phyloP scores from a whole-genome alignment of 805 yeast species.

The Cyberlindnera bimundalis region DNA sequence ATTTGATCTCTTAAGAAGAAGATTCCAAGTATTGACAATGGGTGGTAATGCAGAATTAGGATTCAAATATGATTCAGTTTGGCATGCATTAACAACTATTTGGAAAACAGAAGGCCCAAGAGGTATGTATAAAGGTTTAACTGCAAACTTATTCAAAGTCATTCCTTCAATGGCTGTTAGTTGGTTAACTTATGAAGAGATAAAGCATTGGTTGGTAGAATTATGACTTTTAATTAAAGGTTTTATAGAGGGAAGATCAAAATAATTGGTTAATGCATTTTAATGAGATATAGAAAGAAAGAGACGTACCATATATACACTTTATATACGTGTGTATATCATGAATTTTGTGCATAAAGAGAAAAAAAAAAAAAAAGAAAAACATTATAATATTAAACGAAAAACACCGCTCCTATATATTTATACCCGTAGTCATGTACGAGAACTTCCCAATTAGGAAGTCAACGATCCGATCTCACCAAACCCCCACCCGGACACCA shows the following conservation, averaged over 20 bases:
- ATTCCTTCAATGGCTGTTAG: slow-evolving; percentile 96
- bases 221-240: too few species aligned
- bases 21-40: slow-evolving; percentile 90
- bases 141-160: slow-evolving; percentile 83
- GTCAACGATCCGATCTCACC: not conserved
- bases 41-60: slow-evolving; percentile 65
- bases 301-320: not conserved
- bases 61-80: slow-evolving; percentile 72
- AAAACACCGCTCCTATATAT: too few species aligned
- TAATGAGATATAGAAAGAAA: too few species aligned
- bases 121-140: slow-evolving; percentile 71
- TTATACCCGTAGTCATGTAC: too few species aligned
- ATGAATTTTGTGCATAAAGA: too few species aligned
- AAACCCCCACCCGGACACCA: slow-evolving; percentile 11
- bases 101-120: slow-evolving; percentile 67
- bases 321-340: not conserved
- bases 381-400: too few species aligned
- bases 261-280: too few species aligned
- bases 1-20: slow-evolving; percentile 78
- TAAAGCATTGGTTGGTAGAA: slow-evolving; percentile 42
- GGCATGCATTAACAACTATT: slow-evolving; percentile 70
- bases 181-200: slow-evolving; percentile 81
- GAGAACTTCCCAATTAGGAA: slow-evolving; percentile 9
- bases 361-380: too few species aligned
- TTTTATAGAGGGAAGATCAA: too few species aligned